These are phyloP conservation scores for Blepharisma stoltei DNA, from an alignment of 73 alveolate species.

Conservation along the genomic window DNA sequence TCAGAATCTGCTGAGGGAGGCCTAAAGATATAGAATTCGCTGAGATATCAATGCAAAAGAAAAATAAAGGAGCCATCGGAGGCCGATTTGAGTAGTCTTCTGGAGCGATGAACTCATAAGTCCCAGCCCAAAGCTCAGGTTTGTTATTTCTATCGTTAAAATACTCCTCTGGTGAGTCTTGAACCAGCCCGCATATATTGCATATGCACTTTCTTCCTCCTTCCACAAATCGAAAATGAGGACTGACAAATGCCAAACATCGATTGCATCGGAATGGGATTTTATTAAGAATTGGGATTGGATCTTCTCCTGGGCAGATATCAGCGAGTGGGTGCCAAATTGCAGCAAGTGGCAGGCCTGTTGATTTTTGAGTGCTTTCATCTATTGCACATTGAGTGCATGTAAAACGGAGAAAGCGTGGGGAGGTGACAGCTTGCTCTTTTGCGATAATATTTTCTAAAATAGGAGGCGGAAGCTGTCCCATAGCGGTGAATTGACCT, in stretches of 20 bases:
- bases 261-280: constrained; percentile 59
- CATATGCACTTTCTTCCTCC: constrained; percentile 47
- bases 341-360: constrained; percentile 25
- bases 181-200: constrained; percentile 44
- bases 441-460: not conserved
- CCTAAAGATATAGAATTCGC: constrained; percentile 34
- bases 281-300: constrained; percentile 5
- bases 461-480: not conserved
- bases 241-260: constrained; percentile 56
- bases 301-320: not conserved
- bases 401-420: constrained; percentile 5
- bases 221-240: constrained; percentile 36
- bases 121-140: constrained; percentile 55
- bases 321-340: not conserved
- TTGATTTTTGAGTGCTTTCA: not conserved
- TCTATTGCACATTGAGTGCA: not conserved
- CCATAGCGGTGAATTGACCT: not conserved
- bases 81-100: constrained; percentile 26
- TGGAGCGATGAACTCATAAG: constrained; percentile 64
- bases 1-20: constrained; percentile 28
- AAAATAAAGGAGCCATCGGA: constrained; percentile 29
- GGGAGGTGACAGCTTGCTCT: constrained; percentile 15
- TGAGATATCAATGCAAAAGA: constrained; percentile 49
- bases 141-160: constrained; percentile 36
- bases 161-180: constrained; percentile 40